These are phyloP conservation scores for Scutellaria baicalensis DNA, from an alignment of 257 asterid species.

Conservation along the genomic window DNA sequence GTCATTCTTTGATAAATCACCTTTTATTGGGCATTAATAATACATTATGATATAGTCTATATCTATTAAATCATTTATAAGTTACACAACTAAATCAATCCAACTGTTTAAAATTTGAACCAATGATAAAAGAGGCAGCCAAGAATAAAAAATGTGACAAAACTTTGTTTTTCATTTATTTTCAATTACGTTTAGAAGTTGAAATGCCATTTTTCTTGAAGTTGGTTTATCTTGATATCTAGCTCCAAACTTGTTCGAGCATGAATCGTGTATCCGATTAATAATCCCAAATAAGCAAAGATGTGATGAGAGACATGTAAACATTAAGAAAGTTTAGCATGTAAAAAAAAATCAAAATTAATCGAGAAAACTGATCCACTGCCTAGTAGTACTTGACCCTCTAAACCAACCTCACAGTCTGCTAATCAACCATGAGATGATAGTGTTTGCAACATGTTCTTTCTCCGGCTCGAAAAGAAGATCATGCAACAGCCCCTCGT, in stretches of 20 bases:
- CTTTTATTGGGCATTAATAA: no score
- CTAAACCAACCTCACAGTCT: constrained; percentile 28
- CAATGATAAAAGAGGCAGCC: not conserved
- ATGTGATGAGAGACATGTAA: not conserved
- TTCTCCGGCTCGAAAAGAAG: constrained; percentile 79
- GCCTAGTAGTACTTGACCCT: not conserved
- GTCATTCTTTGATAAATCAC: no score
- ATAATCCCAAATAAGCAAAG: not conserved
- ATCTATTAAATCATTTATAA: no score
- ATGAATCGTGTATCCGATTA: not conserved
- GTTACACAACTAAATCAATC: not conserved
- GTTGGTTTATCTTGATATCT: not conserved
- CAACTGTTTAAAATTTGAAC: not conserved
- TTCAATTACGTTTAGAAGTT: not conserved
- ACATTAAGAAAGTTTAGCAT: not conserved
- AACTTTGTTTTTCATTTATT: not conserved
- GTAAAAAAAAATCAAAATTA: not conserved
- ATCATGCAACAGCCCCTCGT: constrained; percentile 67
- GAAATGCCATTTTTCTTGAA: not conserved
- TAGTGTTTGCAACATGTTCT: constrained; percentile 41
- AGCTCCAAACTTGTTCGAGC: not conserved
- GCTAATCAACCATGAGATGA: constrained; percentile 51
- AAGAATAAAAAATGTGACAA: not conserved
- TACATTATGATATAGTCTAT: no score
- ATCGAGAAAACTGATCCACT: not conserved